Base-by-base conservation (phyloP, 495 filamentous ascomycete species). In the Penicillium cataractarum region DNA sequence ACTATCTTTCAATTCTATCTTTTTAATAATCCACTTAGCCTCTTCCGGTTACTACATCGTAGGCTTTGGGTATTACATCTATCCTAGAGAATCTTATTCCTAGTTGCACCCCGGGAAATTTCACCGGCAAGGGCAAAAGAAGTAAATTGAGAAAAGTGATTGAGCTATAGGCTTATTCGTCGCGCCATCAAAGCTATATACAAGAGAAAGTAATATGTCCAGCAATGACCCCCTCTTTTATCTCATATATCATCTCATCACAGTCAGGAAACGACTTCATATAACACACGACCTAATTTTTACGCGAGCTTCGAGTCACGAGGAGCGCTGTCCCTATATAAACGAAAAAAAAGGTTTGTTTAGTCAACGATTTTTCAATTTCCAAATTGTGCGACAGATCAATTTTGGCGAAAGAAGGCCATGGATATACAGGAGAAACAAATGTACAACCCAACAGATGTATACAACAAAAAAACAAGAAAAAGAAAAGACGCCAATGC, bases 291-390 rank as follows among this genome's bases (percentile, higher is more conserved):
- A 33, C 21, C 13, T 15, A 17, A 35, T 13, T 32, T 31, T 52
- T 46, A 65, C 49, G 63, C 63, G 22, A 65, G 58, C 46, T 65
- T 65, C 35, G 46, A 52, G 2, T 37, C 32, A 22, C 58, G 63
- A 21, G 58, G 21, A 15, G 29, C 49, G 24, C 17, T 49, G 33
- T 57, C 53, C 63, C 63, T 65, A 37, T 33, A 12, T 3, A 13
- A 10, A 8, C 22, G 19, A 8, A 13, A 10, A 8, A 31, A 26
- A 8, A 51, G 40, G 22, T 40, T 15, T 10, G 10, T 27, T 63
- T 63, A 63, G 61, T 49, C 35, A 37, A 46, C 29, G 24, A 21
- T 56, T 3, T 55, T 40, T 37, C 51, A 46, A 35, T n/a, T n/a
- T 3, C 9, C 50, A 52, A 10, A 56, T 22, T 33, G 8, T 27